Evolutionary conservation across 2,329 filamentous ascomycete species (phyloP), one percentile per base, ranked within the genome.

Genomic region (Sclerotiophoma versabilis): DNA sequence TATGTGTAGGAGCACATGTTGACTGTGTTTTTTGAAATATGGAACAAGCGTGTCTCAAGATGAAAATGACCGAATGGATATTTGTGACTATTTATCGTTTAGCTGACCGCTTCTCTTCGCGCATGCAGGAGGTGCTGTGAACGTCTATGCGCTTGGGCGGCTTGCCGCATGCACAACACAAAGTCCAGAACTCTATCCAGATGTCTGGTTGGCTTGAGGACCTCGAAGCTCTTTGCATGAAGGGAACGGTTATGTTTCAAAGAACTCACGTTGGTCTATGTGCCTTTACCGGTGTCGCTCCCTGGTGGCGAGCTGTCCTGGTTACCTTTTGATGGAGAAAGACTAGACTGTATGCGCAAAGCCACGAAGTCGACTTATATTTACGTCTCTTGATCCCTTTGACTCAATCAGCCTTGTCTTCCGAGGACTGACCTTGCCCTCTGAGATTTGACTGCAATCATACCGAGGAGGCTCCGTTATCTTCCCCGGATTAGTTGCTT

Each of bases 1-100:
- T 80, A 80, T 10, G 77, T 79, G 66, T 80, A 80, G 30, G 68
- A 71, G 63, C 78, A 80, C 78, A 80, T 80, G 1, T 39, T 38
- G 23, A 19, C 1, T 33, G 15, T 14, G 11, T 14, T 25, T n/a
- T 4, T 2, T 15, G 17, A 29, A 20, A 3, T 12, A 4, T 23
- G 12, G 15, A 15, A 5, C 23, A 10, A 14, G 1, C 12, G 23
- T 3, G 30, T 22, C 3, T 36, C 22, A 27, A n/a, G 20, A 25
- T 44, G 34, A 17, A 5, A 7, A 37, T 34, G 17, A n/a, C n/a
- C 14, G 14, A 15, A 25, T n/a, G 19, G 17, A 27, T 23, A 27
- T 27, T 17, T 12, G 10, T 7, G 6, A 12, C 55, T 61, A 54
- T 49, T 44, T 54, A 49, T 25, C 6, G 23, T 15, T 61, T 57